Base-by-base conservation (phyloP, 1,139 yeast genomes). In the Suhomyces bokatorum region DNA sequence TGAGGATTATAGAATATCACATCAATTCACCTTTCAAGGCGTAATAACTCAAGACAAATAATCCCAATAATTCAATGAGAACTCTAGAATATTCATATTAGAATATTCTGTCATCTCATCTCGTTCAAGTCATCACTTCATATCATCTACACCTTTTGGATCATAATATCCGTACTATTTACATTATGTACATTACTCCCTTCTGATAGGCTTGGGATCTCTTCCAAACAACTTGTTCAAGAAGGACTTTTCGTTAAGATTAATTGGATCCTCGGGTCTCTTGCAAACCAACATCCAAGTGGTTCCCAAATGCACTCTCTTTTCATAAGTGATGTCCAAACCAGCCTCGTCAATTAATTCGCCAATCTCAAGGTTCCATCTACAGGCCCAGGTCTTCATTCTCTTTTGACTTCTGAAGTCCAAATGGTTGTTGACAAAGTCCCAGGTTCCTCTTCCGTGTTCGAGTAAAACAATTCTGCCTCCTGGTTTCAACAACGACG, bases 351-450 rank as follows among this genome's bases (percentile, higher is more conserved):
- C 91, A 27, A 93, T 75, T 43, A 93, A 75, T 55, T 85, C 93
- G 29, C 90, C 95, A 54, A 93, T 88, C 60, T 93, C 98, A 52
- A 93, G 72, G 59, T 93, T 93, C 97, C 98, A 93, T 59, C 98
- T 74, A 66, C 99, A 93, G 3, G 97, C 98, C 98, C 98, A 93
- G 11, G 86, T 83, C 52, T 86, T 79, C 71, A 91, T 81, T 67
- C 97, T 84, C 54, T 81, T 79, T 45, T 82, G 90, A 7, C 97
- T 91, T 53, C 95, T 77, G 52, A 81, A 80, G 64, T 93, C 98
- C 64, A 93, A 73, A 49, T 87, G 83, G 36, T 82, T 78, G 64
- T 95, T 93, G 53, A 93, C 77, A 47, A 85, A 80, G 41, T 81
- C 85, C 71, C 85, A 88, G 1, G 81, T 75, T 47, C 97, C 87